Base-by-base conservation (phyloP, 495 filamentous ascomycete species). In the Penicillium manginii region DNA sequence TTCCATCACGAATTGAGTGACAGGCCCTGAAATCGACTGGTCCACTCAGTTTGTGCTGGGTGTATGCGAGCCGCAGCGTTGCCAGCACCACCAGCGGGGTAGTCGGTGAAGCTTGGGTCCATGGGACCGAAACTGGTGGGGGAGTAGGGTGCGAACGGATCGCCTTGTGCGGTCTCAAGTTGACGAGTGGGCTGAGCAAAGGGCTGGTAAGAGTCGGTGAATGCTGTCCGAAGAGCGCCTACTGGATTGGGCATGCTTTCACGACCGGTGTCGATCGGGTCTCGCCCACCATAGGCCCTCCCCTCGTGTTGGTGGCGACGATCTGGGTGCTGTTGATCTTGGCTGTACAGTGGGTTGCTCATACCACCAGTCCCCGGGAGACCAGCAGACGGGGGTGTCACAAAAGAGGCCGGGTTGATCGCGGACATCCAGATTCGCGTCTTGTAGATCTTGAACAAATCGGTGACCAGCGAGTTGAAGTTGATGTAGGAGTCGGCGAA, bases 381-480 rank as follows among this genome's bases (percentile, higher is more conserved):
- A 29, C 89, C 86, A 48, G 88, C 77, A 23, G 84, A 80, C 4
- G 91, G 90, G 3, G 76, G 74, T 52, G 91, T 93, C n/a, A 92
- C 91, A 71, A 97, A 97, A 2, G 93, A 96, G 7, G 94, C 94
- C 3, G 94, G 96, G 67, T 98, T 98, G 77, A 98, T 96, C 8
- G 94, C 93, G 5, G 92, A 97, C 92, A 98, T 96, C 94, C 94
- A 98, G 69, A 98, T 98, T 53, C 94, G 85, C 18, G 93, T 96
- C 78, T 98, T 98, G 79, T 96, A 98, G 57, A 97, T 92, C 69
- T 97, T 97, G 82, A 98, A 98, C 21, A 98, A 82, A 72, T 98
- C 96, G 0, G 92, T 96, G 57, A 98, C 93, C 17, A 98, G 83
- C 0, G 91, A 90, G 72, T 98, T 98, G 81, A 98, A 98, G 74